phyloP scores from a whole-genome alignment of 2,329 filamentous ascomycete genomes.

The Sclerotinia trifoliorum region DNA sequence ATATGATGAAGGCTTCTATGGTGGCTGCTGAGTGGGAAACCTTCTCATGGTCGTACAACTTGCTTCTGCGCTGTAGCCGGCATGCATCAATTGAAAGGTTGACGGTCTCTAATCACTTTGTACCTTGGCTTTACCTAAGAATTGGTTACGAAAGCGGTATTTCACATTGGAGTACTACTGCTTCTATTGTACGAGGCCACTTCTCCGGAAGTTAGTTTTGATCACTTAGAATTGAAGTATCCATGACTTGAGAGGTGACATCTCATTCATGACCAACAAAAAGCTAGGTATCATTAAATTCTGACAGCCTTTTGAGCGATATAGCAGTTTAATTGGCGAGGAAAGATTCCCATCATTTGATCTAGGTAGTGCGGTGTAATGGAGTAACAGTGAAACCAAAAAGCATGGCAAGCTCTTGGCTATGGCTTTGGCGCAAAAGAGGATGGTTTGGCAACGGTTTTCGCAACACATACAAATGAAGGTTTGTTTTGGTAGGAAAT shows the following conservation, averaged over 20 bases:
- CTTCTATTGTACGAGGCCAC: background rate
- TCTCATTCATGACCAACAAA: background rate
- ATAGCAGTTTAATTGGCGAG: background rate
- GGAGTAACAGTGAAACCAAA: background rate
- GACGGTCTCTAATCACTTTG: background rate
- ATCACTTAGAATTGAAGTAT: background rate
- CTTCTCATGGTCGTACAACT: constrained; percentile 5
- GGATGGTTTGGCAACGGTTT: background rate
- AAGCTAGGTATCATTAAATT: too few species aligned
- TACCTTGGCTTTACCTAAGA: constrained; percentile 1
- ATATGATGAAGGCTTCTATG: background rate
- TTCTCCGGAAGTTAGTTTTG: background rate
- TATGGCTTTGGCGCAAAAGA: background rate
- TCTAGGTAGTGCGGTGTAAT: too few species aligned
- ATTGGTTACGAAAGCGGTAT: background rate
- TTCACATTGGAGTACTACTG: background rate
- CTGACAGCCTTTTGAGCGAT: background rate
- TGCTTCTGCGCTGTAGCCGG: background rate
- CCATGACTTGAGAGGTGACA: background rate
- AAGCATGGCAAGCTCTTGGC: background rate
- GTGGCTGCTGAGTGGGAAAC: constrained; percentile 9
- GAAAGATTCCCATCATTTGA: background rate
- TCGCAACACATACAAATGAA: background rate
- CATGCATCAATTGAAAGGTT: background rate
- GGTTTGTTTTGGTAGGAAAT: too few species aligned